Conservation (phyloP, 768 basidiomycete genomes). For the Termitomyces eurrhizus region DNA sequence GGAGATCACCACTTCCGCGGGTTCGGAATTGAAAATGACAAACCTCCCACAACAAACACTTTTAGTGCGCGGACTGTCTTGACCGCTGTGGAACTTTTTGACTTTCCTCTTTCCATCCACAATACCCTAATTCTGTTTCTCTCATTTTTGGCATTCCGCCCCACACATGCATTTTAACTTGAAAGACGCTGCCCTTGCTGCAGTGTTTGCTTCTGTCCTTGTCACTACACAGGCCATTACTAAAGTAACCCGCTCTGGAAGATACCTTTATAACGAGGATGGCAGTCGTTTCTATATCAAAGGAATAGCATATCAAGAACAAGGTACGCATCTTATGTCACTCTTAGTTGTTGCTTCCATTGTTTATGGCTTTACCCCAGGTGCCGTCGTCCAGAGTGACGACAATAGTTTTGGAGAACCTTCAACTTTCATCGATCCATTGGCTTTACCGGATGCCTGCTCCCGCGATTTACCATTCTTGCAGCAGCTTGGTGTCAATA, state of each 20-base stretch:
- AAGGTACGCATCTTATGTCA: constrained; percentile 43
- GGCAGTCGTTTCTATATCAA: constrained; percentile 86
- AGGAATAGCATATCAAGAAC: constrained; percentile 80
- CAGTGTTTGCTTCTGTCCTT: constrained; percentile 36
- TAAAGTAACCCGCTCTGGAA: constrained; percentile 64
- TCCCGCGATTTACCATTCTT: constrained; percentile 77
- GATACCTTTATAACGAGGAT: constrained; percentile 75
- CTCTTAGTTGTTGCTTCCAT: neutral
- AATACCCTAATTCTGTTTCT: neutral
- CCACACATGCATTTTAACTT: constrained; percentile 22
- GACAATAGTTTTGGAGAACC: constrained; percentile 70
- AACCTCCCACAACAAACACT: neutral
- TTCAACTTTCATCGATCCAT: constrained; percentile 74
- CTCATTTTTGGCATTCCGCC: neutral
- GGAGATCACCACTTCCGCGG: neutral
- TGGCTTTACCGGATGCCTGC: constrained; percentile 65
- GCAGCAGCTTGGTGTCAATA: constrained; percentile 72
- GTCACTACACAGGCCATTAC: constrained; percentile 62
- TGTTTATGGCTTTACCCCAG: constrained; percentile 19
- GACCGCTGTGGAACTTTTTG: neutral
- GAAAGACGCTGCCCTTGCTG: constrained; percentile 31
- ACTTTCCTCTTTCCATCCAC: constrained; percentile 4
- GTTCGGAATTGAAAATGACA: neutral
- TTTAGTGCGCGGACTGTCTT: neutral
- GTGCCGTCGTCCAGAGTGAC: constrained; percentile 37